Conservation (phyloP, 306 rosid species). For the Malus domestica region ASM211411v1 NC_041800.1:32698733-32699232, state of each 20-base stretch:
- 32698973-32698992: conserved; percentile 72
- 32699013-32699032: conserved; percentile 69
- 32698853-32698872: conserved; percentile 48
- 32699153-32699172: conserved; percentile 61
- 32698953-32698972: conserved; percentile 36
- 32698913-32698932: conserved; percentile 38
- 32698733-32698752: no score
- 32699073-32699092: conserved; percentile 74
- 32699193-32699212: conserved; percentile 99
- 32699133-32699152: conserved; percentile 54
- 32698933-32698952: conserved; percentile 46
- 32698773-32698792: conserved; percentile 47
- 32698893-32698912: conserved; percentile 70
- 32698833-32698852: conserved; percentile 53
- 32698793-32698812: conserved; percentile 41
- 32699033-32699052: conserved; percentile 69
- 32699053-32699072: conserved; percentile 68
- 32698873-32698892: conserved; percentile 77
- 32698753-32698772: no score
- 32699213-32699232: conserved; percentile 97
- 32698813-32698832: conserved; percentile 55
- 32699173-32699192: conserved; percentile 94
- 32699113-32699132: conserved; percentile 64
- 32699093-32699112: conserved; percentile 70
- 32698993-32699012: conserved; percentile 47